Evolutionary conservation across 257 asterid genomes (phyloP), one percentile per base, ranked within the genome.

Genomic region (Nicotiana sylvestris): DNA sequence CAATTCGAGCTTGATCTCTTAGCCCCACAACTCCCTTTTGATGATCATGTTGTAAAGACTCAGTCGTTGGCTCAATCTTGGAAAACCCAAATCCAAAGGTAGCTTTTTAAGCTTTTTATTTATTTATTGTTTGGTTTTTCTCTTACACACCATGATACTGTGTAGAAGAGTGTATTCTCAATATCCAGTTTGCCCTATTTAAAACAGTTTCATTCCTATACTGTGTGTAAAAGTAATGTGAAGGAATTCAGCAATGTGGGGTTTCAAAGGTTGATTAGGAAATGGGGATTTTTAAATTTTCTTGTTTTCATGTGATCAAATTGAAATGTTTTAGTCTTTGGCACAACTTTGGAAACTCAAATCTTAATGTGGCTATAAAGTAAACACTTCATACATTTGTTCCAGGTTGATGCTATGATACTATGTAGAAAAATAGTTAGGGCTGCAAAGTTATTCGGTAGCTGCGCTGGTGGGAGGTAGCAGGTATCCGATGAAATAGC

Each of bases 1-100:
- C 97, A 94, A 25, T 94, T 93, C 88, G 85, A 92, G 86, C 96
- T 96, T 53, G 99, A 96, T 89, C 96, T 94, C 60, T 92, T 96
- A 80, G 97, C 97, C 64, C 98, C 97, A 5, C 98, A 96, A 69
- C 92, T 94, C 55, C 91, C 93, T 51, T 81, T 86, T 15, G 87
- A 84, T 39, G 98, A 96, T 60, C 93, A 94, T 82, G 90, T 87
- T 76, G 91, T 91, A 77, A 88, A 90, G 79, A 91, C 96, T 5
- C 96, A 95, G 82, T 88, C 88, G 74, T 88, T 95, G 93, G 93
- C 92, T 0, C 88, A 91, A 27, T 91, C 90, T 9, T 95, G 98
- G 99, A 87, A 93, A 78, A 80, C 84, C 15, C 89, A 90, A 82
- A 90, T 93, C 13, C 88, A 90, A 81, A 92, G 98, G 99, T 95